Evolutionary conservation across 164 flowering plant species (phyloP), one percentile per base, ranked within the genome.

Genomic region (Magnolia sinica): DNA sequence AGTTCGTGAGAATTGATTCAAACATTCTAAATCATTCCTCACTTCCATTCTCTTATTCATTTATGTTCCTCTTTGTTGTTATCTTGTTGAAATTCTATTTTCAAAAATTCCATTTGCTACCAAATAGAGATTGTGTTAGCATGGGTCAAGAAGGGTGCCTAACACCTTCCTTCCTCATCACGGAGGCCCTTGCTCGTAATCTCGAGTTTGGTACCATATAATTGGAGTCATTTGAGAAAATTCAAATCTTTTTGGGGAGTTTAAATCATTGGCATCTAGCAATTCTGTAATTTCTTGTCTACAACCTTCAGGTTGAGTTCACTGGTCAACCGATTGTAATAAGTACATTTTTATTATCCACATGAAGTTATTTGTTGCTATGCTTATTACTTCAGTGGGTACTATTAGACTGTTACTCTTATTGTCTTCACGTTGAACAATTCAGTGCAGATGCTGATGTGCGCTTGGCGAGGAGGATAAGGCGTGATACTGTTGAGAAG

Each of bases 391-490:
- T 49, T 64, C 16, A 52, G 22, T 24, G 50, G n/a, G 7, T 75
- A 51, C 50, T 7, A 14, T 31, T 24, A 68, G 13, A 63, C 67
- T 70, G 64, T 81, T 76, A 67, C 75, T 73, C 70, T 80, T 72
- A 71, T 83, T 77, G 73, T 76, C 83, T 86, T 89, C 83, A 90
- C 82, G 74, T 81, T 79, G 77, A 63, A 79, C 82, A 73, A 14
- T 86, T 83, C 91, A 87, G 90, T 91, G 93, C 97, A 96, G 99
- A 96, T 94, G 94, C 99, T 85, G 99, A 96, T 88, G 94, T 94
- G 52, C 92, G 99, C 76, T 80, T 96, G 80, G 97, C 97, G 58
- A 91, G 99, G 83, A 91, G 99, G 81, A 92, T 96, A 87, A 89
- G 96, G 70, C 95, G 98, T 76, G 99, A 96, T 82, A 96, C 97